Conservation (phyloP, 2,329 filamentous ascomycete species). For the Hymenotorrendiella dingleyae region DNA sequence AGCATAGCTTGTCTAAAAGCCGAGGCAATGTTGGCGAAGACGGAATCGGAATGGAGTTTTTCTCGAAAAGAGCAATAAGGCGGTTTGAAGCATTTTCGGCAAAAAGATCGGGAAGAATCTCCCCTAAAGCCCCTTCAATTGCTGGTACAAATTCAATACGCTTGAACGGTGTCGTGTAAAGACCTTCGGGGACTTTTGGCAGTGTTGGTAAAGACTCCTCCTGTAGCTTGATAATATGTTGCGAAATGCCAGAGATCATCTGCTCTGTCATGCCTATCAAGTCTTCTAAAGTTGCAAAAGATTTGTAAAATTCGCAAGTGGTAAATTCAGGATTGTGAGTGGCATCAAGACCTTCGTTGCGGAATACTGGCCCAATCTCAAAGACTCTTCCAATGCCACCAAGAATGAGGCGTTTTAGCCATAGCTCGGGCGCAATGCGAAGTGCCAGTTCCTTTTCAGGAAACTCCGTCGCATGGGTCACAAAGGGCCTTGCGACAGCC, state of each 20-base stretch:
- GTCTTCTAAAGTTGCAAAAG: conserved; percentile 70
- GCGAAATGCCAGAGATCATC: conserved; percentile 56
- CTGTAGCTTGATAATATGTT: conserved; percentile 43
- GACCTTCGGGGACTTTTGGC: conserved; percentile 41
- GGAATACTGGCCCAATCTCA: conserved; percentile 86
- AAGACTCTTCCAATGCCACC: conserved; percentile 86
- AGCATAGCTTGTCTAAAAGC: conserved; percentile 77
- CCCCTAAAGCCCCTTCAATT: conserved; percentile 61
- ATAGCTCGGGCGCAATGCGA: conserved; percentile 88
- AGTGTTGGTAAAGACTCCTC: conserved; percentile 41
- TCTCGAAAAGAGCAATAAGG: conserved; percentile 49
- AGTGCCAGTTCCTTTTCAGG: conserved; percentile 65
- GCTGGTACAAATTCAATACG: conserved; percentile 77
- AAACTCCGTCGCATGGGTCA: conserved; percentile 73
- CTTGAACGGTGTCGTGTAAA: conserved; percentile 51
- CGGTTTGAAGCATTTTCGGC: conserved; percentile 49
- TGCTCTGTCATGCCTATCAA: conserved; percentile 72
- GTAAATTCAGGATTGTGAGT: conserved; percentile 98
- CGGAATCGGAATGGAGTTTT: conserved; percentile 44
- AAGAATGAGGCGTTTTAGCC: conserved; percentile 86
- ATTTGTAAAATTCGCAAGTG: conserved; percentile 93
- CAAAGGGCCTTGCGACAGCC: conserved; percentile 79
- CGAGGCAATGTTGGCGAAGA: conserved; percentile 52
- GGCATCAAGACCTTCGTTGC: conserved; percentile 85
- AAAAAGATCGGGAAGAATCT: conserved; percentile 34